These are phyloP conservation scores for Narthecium ossifragum DNA, from an alignment of 106 monocot species.

Conservation along the genomic window DNA sequence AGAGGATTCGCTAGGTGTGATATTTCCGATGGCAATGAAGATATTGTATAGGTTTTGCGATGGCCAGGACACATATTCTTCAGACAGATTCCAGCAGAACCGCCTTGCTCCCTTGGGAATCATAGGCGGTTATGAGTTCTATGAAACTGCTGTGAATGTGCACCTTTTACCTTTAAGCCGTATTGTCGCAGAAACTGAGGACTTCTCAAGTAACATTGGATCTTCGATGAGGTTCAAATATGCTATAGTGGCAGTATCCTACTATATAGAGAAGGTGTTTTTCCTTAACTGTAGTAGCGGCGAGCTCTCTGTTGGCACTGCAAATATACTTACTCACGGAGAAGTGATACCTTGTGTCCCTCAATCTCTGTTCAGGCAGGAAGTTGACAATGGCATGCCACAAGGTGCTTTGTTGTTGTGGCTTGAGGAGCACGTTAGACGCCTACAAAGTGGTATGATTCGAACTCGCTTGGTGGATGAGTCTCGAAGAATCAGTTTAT, in stretches of 20 bases:
- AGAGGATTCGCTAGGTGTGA: conserved; percentile 52
- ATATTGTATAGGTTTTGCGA: conserved; percentile 65
- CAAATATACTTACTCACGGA: conserved; percentile 23
- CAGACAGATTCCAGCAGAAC: background rate
- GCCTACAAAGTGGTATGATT: conserved; percentile 58
- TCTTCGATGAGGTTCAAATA: conserved; percentile 19
- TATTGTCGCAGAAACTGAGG: conserved; percentile 34
- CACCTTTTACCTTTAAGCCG: conserved; percentile 53
- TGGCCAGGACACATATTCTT: conserved; percentile 52
- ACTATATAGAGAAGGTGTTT: conserved; percentile 43
- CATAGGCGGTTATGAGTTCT: conserved; percentile 86
- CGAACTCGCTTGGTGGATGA: conserved; percentile 22
- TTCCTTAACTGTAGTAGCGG: conserved; percentile 58
- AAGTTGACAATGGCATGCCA: conserved; percentile 6
- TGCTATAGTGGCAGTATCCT: conserved; percentile 54
- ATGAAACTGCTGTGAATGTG: conserved; percentile 55
- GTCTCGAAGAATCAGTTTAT: conserved; percentile 44
- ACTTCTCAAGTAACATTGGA: conserved; percentile 14
- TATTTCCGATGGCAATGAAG: conserved; percentile 48
- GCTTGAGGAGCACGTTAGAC: conserved; percentile 84
- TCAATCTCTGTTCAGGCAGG: conserved; percentile 23
- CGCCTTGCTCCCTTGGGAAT: conserved; percentile 33
- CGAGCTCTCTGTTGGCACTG: conserved; percentile 78
- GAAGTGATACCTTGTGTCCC: conserved; percentile 91
- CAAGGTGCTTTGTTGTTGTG: conserved; percentile 80